Base-by-base conservation (phyloP, 2,329 filamentous ascomycete genomes). In the Aspergillus costaricaensis region DNA sequence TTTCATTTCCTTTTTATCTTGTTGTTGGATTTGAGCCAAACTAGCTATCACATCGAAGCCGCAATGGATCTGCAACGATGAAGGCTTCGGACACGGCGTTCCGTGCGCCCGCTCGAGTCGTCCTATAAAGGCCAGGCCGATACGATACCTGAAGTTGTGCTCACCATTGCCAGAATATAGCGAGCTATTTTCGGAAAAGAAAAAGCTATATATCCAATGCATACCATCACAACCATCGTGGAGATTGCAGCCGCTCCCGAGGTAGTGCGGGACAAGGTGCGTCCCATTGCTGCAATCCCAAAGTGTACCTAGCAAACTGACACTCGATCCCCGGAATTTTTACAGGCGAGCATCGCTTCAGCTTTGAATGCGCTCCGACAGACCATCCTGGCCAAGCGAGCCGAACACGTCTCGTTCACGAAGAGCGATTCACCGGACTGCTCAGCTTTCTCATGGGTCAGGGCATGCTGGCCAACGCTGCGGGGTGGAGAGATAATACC, bases 231-330 rank as follows among this genome's bases (percentile, higher is more conserved):
- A 3, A 60, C 60, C 12, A 60, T 15, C 39, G 56, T 60, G 15
- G 53, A 62, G 23, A 62, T 62, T 25, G 48, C 52, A n/a, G 60
- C 60, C 3, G 17, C 57, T 8, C 60, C 57, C 15, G 30, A 32
- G 3, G 38, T n/a, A 1, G 60, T 62, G 6, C 52, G 60, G n/a
- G 53, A 49, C 6, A 62, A 62, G 57, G 60, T 62, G 21, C 19
- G 19, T 6, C 8, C 10, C 6, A 8, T 41, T 25, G 1, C 12
- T 12, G 3, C 17, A 44, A 8, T 15, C 19, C n/a, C 2, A 44
- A 51, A 14, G 7, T 53, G 9, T 9, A 27, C n/a, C 19, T 0
- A 10, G 6, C 19, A 9, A 12, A 44, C 17, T 44, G 12, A 52
- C 38, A 39, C 8, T 53, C 56, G 14, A 12, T 62, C 14, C 60